Evolutionary conservation across 768 basidiomycete genomes (phyloP).

Genomic region (Crassisporium funariophilum): DNA sequence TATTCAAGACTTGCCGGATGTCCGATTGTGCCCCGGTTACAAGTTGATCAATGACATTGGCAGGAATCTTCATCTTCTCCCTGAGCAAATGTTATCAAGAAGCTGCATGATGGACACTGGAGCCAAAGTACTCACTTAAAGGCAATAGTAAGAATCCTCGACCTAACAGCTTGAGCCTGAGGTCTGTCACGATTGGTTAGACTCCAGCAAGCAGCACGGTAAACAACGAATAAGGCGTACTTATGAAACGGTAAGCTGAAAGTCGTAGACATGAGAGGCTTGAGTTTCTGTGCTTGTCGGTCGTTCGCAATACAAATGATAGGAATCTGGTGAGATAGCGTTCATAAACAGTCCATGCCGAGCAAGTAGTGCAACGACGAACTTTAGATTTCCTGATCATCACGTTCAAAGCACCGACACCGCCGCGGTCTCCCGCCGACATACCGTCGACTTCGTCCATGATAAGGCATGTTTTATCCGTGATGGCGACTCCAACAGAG

Average conservation of each 20-base stretch:
- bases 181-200: slow-evolving; percentile 54
- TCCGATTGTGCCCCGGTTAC: slow-evolving; percentile 89
- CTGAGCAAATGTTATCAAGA: slow-evolving; percentile 37
- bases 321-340: slow-evolving; percentile 66
- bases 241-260: slow-evolving; percentile 77
- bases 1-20: slow-evolving; percentile 95
- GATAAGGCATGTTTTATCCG: slow-evolving; percentile 83
- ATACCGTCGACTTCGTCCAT: slow-evolving; percentile 99
- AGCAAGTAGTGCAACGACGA: not conserved
- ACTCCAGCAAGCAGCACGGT: not conserved
- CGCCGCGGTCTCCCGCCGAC: slow-evolving; percentile 96
- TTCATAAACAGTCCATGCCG: not conserved
- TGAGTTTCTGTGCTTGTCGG: slow-evolving; percentile 82
- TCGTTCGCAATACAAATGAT: slow-evolving; percentile 99
- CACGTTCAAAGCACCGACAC: slow-evolving; percentile 89
- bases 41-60: slow-evolving; percentile 91
- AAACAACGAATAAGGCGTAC: slow-evolving; percentile 40
- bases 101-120: slow-evolving; percentile 1
- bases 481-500: slow-evolving; percentile 71
- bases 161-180: slow-evolving; percentile 72
- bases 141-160: slow-evolving; percentile 82
- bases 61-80: slow-evolving; percentile 92
- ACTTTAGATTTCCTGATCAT: slow-evolving; percentile 94
- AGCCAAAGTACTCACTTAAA: slow-evolving; percentile 68
- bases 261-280: slow-evolving; percentile 74